Base-by-base conservation (phyloP, 345 rosid genomes). In the Hibiscus mutabilis region DNA sequence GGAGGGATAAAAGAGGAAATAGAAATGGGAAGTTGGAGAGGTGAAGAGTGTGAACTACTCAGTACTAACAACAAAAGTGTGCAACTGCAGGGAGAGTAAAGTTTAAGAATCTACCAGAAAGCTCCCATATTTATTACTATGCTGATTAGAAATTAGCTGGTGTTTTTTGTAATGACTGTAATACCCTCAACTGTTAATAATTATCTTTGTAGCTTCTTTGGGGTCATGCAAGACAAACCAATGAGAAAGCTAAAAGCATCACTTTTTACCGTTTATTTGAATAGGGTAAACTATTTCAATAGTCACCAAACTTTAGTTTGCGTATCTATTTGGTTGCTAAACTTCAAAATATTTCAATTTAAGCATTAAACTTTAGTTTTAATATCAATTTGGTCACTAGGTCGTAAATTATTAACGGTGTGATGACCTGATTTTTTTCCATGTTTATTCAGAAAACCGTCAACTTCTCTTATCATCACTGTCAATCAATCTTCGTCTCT, bases 71-170 rank as follows among this genome's bases (percentile, higher is more conserved):
- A 27, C 33, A 33, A 72, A 3, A 10, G 62, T 57, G 47, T 33
- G 37, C 37, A 59, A 60, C 72, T 56, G 70, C 73, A 4, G 35
- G 22, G 12, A 59, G 65, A 49, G 69, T 72, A 11, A 53, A 74
- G 76, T 15, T 46, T 25, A 47, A 47, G 70, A 47, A 8, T 66
- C 6, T 14, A 29, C 55, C 33, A 44, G 53, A 64, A 12, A 3
- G 5, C 49, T 12, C 16, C 16, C 53, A 1, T 13, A 64, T 13
- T 64, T 64, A 64, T 64, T 21, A 21, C 11, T 15, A 24, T 2
- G 56, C 5, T 56, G 60, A 56, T 56, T 55, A 53, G 21, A 8
- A 2, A 14, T 24, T 66, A 15, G 9, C 27, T 46, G 14, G 15
- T 25, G 14, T 14, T 61, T 46, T 46, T 66, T 15, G 13, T 49